These are phyloP conservation scores for Trametes cinnabarina DNA, from an alignment of 768 basidiomycete genomes.

Conservation along the genomic window DNA sequence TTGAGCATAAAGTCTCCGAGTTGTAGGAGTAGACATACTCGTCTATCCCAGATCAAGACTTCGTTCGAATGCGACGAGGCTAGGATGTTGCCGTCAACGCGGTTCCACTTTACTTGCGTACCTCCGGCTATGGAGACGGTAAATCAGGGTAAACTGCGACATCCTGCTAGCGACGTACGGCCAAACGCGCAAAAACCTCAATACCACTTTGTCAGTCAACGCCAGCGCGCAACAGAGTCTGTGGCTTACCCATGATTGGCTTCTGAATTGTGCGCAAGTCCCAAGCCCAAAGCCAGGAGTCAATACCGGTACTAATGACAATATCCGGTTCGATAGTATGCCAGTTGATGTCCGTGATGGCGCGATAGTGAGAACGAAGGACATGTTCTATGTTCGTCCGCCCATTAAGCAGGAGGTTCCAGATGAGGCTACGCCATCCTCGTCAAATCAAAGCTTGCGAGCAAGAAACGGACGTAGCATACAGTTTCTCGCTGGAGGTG, in stretches of 20 bases:
- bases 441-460: neutral
- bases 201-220: neutral
- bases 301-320: conserved; percentile 88
- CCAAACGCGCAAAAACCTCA: conserved; percentile 60
- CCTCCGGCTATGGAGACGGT: conserved; percentile 58
- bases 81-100: conserved; percentile 78
- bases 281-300: conserved; percentile 95
- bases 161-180: too few relatives aligned
- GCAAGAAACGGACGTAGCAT: conserved; percentile 24
- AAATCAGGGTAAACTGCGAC: neutral
- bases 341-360: conserved; percentile 99
- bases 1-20: too few relatives aligned
- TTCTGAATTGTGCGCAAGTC: conserved; percentile 61
- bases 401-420: conserved; percentile 79
- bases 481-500: conserved; percentile 88
- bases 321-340: conserved; percentile 80
- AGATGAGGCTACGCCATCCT: conserved; percentile 63
- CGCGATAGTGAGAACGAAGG: conserved; percentile 86
- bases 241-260: conserved; percentile 59
- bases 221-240: neutral
- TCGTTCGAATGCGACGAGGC: conserved; percentile 88
- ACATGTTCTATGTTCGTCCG: conserved; percentile 83
- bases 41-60: conserved; percentile 91
- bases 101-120: conserved; percentile 98
- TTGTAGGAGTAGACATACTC: conserved; percentile 48